phyloP scores from a whole-genome alignment of 2,329 filamentous ascomycete genomes.

The Epichloe elymi region DNA sequence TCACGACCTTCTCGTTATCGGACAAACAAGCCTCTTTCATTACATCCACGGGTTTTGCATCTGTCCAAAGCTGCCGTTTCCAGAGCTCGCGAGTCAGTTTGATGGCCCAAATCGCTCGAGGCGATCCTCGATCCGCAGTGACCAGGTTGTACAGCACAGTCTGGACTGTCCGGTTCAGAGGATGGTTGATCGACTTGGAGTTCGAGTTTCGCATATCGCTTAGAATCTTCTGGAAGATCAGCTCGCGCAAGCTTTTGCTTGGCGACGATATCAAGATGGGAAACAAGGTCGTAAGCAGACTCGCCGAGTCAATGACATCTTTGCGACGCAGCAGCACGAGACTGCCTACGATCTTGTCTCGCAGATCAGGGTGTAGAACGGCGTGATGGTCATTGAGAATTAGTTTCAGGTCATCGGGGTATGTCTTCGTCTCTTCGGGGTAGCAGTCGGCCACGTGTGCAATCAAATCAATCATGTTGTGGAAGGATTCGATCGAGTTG shows the following conservation, averaged over 20 bases:
- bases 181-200: constrained; percentile 77
- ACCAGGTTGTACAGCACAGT: constrained; percentile 87
- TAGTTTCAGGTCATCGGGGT: constrained; percentile 67
- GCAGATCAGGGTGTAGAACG: constrained; percentile 66
- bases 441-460: constrained; percentile 92
- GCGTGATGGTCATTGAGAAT: constrained; percentile 75
- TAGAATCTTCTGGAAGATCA: constrained; percentile 81
- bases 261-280: constrained; percentile 85
- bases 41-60: constrained; percentile 88
- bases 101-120: constrained; percentile 88
- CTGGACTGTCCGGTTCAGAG: constrained; percentile 84
- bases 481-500: constrained; percentile 69
- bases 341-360: constrained; percentile 90
- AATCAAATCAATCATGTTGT: constrained; percentile 86
- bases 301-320: constrained; percentile 76
- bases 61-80: constrained; percentile 93
- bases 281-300: constrained; percentile 81
- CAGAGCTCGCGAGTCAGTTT: constrained; percentile 92
- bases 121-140: constrained; percentile 69
- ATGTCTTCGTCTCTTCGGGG: constrained; percentile 62
- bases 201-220: constrained; percentile 84
- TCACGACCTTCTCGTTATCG: constrained; percentile 84
- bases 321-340: constrained; percentile 80
- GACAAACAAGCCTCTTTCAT: constrained; percentile 90
- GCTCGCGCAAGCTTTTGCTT: constrained; percentile 72